Evolutionary conservation across 441 rosid species (phyloP).

Genomic region (Mallotus japonicus): DNA sequence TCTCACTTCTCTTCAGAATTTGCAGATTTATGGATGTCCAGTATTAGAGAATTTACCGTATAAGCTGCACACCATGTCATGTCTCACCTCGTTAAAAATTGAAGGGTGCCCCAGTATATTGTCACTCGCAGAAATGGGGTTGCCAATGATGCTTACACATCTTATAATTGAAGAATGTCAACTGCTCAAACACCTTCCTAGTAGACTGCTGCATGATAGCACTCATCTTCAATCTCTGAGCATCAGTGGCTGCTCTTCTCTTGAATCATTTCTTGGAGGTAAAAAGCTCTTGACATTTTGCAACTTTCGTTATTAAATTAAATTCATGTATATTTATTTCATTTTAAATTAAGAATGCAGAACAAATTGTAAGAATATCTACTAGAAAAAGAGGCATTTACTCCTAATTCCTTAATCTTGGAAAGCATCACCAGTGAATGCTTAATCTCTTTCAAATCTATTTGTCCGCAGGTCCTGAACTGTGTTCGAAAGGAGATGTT

Average conservation of each 20-base stretch:
- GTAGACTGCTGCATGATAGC: background rate
- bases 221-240: background rate
- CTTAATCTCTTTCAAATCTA: background rate
- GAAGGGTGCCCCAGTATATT: conserved; percentile 1
- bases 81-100: background rate
- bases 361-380: background rate
- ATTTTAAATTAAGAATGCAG: background rate
- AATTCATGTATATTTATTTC: too few species aligned
- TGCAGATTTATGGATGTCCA: background rate
- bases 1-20: conserved; percentile 4
- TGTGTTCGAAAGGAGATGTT: background rate
- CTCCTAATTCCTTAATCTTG: background rate
- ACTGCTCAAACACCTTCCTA: background rate
- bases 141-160: conserved; percentile 5
- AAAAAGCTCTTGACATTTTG: too few species aligned
- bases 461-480: background rate
- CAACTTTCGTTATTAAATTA: background rate
- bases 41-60: background rate
- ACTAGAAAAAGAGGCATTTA: too few species aligned
- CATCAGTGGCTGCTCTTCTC: background rate
- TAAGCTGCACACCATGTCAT: background rate
- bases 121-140: conserved; percentile 7
- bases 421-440: background rate
- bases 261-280: background rate
- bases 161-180: background rate